Evolutionary conservation across 306 rosid species (phyloP).

Genomic region (Comarum palustre): DNA sequence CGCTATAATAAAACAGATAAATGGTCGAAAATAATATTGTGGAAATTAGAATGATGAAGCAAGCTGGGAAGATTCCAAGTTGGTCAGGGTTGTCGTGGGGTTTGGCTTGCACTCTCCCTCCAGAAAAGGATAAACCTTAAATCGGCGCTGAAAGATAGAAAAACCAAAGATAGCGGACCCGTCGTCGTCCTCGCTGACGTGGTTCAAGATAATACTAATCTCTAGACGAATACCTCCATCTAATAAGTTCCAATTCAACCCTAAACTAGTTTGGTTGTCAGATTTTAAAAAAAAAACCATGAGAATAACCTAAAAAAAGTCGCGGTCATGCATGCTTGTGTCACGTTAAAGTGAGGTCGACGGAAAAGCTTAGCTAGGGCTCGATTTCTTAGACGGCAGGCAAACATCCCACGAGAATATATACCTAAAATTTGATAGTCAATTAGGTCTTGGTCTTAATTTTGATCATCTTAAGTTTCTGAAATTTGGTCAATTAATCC

Average conservation of each 20-base stretch:
- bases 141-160: not conserved
- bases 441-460: not conserved
- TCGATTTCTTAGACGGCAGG: conserved; percentile 12
- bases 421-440: not conserved
- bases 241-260: no score
- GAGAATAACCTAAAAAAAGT: no score
- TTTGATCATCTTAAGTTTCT: not conserved
- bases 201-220: not conserved
- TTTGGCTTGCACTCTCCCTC: conserved; percentile 8
- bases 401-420: conserved; percentile 24
- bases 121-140: conserved; percentile 8
- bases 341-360: not conserved
- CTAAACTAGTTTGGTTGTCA: no score
- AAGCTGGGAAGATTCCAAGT: not conserved
- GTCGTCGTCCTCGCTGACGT: not conserved
- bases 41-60: not conserved
- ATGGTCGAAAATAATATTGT: not conserved
- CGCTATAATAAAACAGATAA: not conserved
- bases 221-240: not conserved
- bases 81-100: not conserved
- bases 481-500: not conserved
- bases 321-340: no score
- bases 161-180: not conserved
- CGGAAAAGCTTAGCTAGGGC: not conserved
- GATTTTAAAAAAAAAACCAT: no score